Evolutionary conservation across 495 filamentous ascomycete genomes (phyloP).

Genomic region (Tuber aestivum): DNA sequence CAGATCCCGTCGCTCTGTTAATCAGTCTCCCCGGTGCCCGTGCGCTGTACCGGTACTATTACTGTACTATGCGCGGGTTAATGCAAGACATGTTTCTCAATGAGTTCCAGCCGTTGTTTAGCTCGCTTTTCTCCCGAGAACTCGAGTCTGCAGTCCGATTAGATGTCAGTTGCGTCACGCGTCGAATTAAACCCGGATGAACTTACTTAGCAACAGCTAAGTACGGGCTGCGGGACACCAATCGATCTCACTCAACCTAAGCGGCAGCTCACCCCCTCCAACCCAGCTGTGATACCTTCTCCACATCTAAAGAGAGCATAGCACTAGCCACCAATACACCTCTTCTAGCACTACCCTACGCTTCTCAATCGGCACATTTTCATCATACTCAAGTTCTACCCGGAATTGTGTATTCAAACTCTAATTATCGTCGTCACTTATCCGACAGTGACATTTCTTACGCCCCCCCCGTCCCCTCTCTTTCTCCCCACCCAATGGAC

Average conservation of each 20-base stretch:
- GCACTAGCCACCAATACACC: not conserved
- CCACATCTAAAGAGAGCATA: not conserved
- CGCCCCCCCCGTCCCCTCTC: not conserved
- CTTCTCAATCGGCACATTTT: not conserved
- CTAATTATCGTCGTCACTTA: not conserved
- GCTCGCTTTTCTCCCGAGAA: not conserved
- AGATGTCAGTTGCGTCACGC: not conserved
- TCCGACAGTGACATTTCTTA: not conserved
- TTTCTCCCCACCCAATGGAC: slow-evolving; percentile 15
- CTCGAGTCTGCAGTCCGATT: not conserved
- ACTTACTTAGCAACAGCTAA: not conserved
- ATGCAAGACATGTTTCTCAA: not conserved
- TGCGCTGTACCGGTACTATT: too few species aligned
- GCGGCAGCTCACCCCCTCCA: not conserved
- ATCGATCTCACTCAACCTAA: not conserved
- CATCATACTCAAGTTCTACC: not conserved
- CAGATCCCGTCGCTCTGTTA: not conserved
- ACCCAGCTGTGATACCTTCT: not conserved
- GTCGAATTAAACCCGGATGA: not conserved
- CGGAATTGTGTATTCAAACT: not conserved
- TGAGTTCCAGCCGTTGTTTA: not conserved
- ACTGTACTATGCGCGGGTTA: too few species aligned
- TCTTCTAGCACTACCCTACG: not conserved
- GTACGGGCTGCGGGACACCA: not conserved
- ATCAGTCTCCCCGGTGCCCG: too few species aligned